These are phyloP conservation scores for Podospora bellae-mahoneyi DNA, from an alignment of 495 filamentous ascomycete species.

Conservation along the genomic window DNA sequence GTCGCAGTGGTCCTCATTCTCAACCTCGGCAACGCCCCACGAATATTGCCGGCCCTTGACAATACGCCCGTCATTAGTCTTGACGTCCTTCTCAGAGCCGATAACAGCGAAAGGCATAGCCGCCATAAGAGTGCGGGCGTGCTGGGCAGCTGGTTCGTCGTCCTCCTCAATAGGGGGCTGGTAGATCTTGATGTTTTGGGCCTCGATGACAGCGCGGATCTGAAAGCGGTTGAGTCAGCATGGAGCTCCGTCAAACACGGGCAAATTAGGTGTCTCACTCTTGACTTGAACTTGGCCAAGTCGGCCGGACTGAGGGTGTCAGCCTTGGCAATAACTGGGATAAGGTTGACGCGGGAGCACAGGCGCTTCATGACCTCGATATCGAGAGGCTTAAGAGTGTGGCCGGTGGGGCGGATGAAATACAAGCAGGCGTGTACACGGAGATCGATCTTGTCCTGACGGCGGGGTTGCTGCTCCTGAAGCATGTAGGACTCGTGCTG, in stretches of 20 bases:
- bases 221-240: constrained; percentile 41
- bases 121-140: constrained; percentile 87
- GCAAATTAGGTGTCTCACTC: constrained; percentile 52
- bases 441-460: constrained; percentile 97
- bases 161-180: constrained; percentile 96
- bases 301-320: constrained; percentile 93
- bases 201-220: constrained; percentile 93
- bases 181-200: constrained; percentile 99
- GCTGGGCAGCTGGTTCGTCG: constrained; percentile 89
- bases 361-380: constrained; percentile 99
- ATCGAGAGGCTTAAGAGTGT: constrained; percentile 96
- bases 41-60: constrained; percentile 98
- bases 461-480: constrained; percentile 97
- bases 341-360: constrained; percentile 95
- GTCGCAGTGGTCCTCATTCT: constrained; percentile 99
- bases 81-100: constrained; percentile 98
- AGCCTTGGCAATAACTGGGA: constrained; percentile 96
- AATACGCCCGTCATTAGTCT: constrained; percentile 89
- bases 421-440: constrained; percentile 98
- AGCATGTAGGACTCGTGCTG: constrained; percentile 99
- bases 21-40: constrained; percentile 98
- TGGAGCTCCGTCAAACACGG: background rate
- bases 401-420: constrained; percentile 97
- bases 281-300: constrained; percentile 86
- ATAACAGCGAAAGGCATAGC: constrained; percentile 99